Evolutionary conservation across 2,329 filamentous ascomycete genomes (phyloP).

Genomic region (Cordyceps farinosa): DNA sequence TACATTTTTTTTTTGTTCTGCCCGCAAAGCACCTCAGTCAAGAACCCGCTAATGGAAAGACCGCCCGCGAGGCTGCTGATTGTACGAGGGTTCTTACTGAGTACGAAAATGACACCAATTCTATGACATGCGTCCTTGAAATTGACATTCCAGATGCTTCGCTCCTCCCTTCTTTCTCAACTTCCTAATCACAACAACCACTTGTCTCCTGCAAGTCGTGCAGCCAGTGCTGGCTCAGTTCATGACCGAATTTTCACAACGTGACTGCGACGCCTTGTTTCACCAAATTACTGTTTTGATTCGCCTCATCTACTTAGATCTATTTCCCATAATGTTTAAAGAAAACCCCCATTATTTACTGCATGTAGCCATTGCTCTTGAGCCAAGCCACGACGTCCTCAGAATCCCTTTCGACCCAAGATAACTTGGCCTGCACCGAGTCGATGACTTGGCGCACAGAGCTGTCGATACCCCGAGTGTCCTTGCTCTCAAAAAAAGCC

Average conservation of each 20-base stretch:
- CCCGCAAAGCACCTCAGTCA: not conserved
- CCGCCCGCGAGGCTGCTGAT: not conserved
- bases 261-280: not conserved
- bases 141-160: not conserved
- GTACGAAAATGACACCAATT: not conserved
- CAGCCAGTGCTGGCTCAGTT: no score
- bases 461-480: constrained; percentile 81
- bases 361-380: constrained; percentile 26
- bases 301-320: not conserved
- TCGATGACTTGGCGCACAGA: constrained; percentile 87
- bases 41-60: not conserved
- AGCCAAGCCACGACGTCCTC: constrained; percentile 66
- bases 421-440: constrained; percentile 76
- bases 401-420: constrained; percentile 74
- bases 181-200: not conserved
- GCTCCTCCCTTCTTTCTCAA: not conserved
- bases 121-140: not conserved
- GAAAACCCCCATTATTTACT: constrained; percentile 14
- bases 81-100: no score
- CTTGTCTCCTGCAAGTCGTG: no score
- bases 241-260: not conserved
- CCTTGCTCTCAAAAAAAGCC: constrained; percentile 75
- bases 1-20: not conserved
- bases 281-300: not conserved
- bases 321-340: not conserved